A percentile compares a stretch with the other conserved stretches of the same genome.
phyloP scores from a whole-genome alignment of 164 flowering plant species.

The Magnolia changhungtana region DNA sequence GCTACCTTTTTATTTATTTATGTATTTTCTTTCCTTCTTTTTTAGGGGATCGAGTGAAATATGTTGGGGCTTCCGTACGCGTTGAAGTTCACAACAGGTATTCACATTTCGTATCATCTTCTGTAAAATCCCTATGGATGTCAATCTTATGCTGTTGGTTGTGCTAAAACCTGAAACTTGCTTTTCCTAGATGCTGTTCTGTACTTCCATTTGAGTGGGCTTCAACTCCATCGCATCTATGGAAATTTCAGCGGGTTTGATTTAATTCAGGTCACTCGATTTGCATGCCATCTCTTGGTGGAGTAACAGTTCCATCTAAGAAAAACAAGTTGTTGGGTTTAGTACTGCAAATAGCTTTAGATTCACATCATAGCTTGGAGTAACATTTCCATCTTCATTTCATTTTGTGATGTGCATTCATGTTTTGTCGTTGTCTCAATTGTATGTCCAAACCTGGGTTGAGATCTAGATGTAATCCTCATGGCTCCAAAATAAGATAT shows the following conservation, averaged over 20 bases:
- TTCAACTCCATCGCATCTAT: not conserved
- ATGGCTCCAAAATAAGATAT: too few relatives aligned
- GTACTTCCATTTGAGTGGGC: not conserved
- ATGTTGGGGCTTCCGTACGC: conserved; percentile 53
- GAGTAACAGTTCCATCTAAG: not conserved
- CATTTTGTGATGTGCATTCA: not conserved
- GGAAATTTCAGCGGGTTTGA: not conserved
- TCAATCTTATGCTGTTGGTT: not conserved
- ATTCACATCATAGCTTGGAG: not conserved
- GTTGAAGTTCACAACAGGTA: conserved; percentile 69
- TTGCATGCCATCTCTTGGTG: not conserved
- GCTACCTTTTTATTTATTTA: not conserved
- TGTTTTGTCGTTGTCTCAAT: not conserved
- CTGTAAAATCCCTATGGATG: not conserved
- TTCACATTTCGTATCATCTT: not conserved
- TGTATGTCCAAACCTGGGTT: too few relatives aligned
- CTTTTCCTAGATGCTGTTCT: not conserved
- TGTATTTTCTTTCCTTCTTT: conserved; percentile 2
- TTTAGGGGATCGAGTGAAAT: conserved; percentile 83
- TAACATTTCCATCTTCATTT: not conserved
- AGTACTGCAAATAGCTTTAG: not conserved
- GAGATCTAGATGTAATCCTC: too few relatives aligned
- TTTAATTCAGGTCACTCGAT: not conserved
- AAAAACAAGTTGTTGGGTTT: not conserved
- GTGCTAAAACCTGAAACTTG: not conserved